Evolutionary conservation across 78 protist genomes (phyloP), one percentile per base, ranked within the genome.

Genomic region (slime mould (Dictyostelium discoideum)): DNA sequence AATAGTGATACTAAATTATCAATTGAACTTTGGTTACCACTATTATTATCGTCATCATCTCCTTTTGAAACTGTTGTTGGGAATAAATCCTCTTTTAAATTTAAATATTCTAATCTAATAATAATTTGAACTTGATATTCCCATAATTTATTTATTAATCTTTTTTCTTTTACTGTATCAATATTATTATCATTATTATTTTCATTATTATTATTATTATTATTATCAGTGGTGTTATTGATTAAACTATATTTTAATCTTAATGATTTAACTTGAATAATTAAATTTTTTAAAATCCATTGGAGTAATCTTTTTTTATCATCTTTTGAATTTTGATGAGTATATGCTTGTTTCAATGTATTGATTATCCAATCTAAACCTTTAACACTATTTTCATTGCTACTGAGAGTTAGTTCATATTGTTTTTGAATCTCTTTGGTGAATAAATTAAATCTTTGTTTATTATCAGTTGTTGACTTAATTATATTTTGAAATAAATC

Each of bases 211-310:
- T 67, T 16, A 67, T 67, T 24, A 24, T 67, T 67, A 24, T 24
- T 54, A 44, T 3, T 44, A 7, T 3, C 8, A 7, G 48, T 44
- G 2, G 48, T 44, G 8, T 3, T 32, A 14, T 29, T 73, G 65
- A 22, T 54, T 54, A 54, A 54, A 54, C n/a, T 54, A 73, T 74
- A 74, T 74, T 74, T 74, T 37, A 37, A 74, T 74, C 81, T 74
- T 74, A 74, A 18, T 37, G 46, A 37, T 29, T 74, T 18, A 16
- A 74, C 46, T 37, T 26, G 40, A 14, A 74, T 37, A 7, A 74
- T 74, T 74, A 74, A 74, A 74, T 32, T 74, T 37, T 37, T 74
- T 37, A 74, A 74, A 13, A 74, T 32, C 81, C 81, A 74, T 32
- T 74, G 24, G 13, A 74, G 20, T 5, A 74, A 37, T 74, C 24